Percentiles rank a stretch among this genome's conserved stretches.
Conservation (phyloP, 2,329 filamentous ascomycete species). For the Cercospora sp. region DNA sequence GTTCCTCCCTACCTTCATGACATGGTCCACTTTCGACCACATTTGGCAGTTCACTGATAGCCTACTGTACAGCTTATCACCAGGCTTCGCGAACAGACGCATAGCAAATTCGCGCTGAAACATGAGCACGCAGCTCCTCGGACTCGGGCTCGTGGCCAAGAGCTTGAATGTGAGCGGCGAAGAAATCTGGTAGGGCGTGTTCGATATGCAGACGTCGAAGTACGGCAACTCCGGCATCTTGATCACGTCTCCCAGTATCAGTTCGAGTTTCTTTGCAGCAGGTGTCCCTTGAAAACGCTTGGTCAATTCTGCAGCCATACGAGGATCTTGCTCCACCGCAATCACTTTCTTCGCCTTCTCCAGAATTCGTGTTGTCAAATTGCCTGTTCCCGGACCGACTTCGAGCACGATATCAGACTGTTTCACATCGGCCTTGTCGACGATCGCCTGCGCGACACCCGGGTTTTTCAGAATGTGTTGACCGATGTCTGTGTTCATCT, state of each 20-base stretch:
- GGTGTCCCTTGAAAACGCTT: conserved; percentile 91
- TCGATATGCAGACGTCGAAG: conserved; percentile 82
- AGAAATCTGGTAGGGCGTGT: conserved; percentile 79
- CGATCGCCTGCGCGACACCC: conserved; percentile 77
- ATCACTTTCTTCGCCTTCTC: conserved; percentile 82
- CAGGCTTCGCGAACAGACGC: conserved; percentile 81
- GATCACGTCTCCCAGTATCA: conserved; percentile 89
- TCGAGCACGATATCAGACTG: conserved; percentile 88
- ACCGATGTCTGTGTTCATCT: conserved; percentile 90
- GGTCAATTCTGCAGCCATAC: conserved; percentile 94
- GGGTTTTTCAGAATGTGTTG: conserved; percentile 93
- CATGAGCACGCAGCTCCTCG: conserved; percentile 86
- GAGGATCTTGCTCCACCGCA: conserved; percentile 88
- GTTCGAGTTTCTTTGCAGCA: conserved; percentile 77
- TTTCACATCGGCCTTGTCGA: conserved; percentile 84
- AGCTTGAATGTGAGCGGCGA: conserved; percentile 90
- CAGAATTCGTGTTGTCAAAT: conserved; percentile 84
- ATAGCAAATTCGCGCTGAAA: conserved; percentile 95
- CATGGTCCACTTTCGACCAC: conserved; percentile 70
- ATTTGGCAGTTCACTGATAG: conserved; percentile 92
- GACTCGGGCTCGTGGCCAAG: conserved; percentile 76
- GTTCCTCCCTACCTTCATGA: conserved; percentile 93
- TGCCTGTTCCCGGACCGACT: conserved; percentile 86
- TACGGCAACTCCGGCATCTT: conserved; percentile 73
- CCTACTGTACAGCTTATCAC: conserved; percentile 86